A percentile compares a stretch with the other conserved stretches of the same genome.
Conservation (phyloP, 2,329 filamentous ascomycete species). For the Chalaropsis thielavioides region DNA sequence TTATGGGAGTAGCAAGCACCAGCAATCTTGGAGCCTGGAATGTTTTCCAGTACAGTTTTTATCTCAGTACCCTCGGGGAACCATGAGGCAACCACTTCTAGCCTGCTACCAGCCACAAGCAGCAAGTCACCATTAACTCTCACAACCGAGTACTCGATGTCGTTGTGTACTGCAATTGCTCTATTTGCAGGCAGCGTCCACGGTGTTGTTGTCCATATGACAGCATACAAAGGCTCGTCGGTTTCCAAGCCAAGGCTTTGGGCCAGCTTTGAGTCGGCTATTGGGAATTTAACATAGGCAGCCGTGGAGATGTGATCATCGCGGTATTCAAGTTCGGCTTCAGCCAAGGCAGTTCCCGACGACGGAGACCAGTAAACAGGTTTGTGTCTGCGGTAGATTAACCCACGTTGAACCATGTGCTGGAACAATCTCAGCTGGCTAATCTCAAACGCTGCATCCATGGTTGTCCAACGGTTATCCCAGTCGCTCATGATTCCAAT, state of each 20-base stretch:
- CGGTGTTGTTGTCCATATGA: conserved; percentile 97
- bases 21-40: conserved; percentile 51
- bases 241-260: conserved; percentile 17
- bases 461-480: conserved; percentile 62
- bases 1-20: conserved; percentile 55
- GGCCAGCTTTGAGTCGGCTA: conserved; percentile 31
- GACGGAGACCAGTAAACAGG: conserved; percentile 81
- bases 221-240: conserved; percentile 47
- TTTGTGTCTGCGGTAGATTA: conserved; percentile 66
- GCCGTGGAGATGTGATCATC: conserved; percentile 57
- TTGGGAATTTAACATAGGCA: conserved; percentile 68
- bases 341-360: conserved; percentile 63
- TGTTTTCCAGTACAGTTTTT: conserved; percentile 37
- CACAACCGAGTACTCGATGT: conserved; percentile 60
- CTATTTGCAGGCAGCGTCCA: conserved; percentile 93
- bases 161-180: conserved; percentile 67
- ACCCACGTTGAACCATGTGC: conserved; percentile 54
- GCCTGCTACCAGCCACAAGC: conserved; percentile 55
- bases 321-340: conserved; percentile 73
- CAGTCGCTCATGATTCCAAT: conserved; percentile 74
- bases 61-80: conserved; percentile 33
- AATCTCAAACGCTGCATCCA: conserved; percentile 62
- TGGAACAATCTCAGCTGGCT: conserved; percentile 62
- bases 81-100: conserved; percentile 42
- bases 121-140: conserved; percentile 43